phyloP scores from a whole-genome alignment of 2,329 filamentous ascomycete species.

The Epichloe aotearoae region DNA sequence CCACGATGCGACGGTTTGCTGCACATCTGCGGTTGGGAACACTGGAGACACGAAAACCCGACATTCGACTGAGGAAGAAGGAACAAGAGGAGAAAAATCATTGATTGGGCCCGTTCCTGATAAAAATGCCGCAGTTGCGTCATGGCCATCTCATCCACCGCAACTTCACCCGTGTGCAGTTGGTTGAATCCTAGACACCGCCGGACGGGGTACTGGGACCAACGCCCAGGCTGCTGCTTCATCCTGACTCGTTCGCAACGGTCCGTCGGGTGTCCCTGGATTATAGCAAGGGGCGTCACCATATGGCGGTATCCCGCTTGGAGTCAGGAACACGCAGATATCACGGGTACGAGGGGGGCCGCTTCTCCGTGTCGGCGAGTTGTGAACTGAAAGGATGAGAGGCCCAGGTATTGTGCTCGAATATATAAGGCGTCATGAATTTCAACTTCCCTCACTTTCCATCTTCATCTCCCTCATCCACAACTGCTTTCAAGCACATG shows the following conservation, averaged over 20 bases:
- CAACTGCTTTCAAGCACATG: not conserved
- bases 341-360: not conserved
- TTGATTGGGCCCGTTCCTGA: slow-evolving; percentile 10
- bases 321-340: not conserved
- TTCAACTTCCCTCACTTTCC: not conserved
- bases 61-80: slow-evolving; percentile 3
- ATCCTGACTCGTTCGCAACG: not conserved
- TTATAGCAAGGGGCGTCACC: not conserved
- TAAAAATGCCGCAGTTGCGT: slow-evolving; percentile 19
- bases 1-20: slow-evolving; percentile 3
- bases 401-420: not conserved
- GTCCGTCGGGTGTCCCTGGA: not conserved
- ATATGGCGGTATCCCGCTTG: not conserved
- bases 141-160: slow-evolving; percentile 15
- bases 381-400: not conserved
- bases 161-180: slow-evolving; percentile 10
- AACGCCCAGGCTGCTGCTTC: not conserved
- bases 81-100: slow-evolving; percentile 3
- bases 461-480: not conserved
- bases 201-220: slow-evolving; percentile 2
- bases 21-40: not conserved
- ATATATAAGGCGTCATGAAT: slow-evolving; percentile 2
- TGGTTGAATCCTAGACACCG: slow-evolving; percentile 2
- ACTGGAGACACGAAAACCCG: slow-evolving; percentile 14
- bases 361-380: not conserved